These are phyloP conservation scores for Mycosphaerella sp. DNA, from an alignment of 2,329 filamentous ascomycete genomes.

Conservation along the genomic window DNA sequence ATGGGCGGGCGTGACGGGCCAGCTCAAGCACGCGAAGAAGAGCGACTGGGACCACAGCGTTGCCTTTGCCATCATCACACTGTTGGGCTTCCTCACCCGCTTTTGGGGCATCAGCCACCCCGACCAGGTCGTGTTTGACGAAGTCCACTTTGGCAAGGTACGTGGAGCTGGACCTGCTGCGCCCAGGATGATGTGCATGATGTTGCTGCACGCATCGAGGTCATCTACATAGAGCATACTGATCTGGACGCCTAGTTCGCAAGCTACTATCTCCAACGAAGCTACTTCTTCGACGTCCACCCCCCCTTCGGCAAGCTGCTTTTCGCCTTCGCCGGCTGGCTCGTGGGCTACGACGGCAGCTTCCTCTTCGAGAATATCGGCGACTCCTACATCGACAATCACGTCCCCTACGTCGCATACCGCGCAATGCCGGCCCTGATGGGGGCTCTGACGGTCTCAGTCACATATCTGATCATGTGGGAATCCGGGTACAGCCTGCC, in stretches of 20 bases:
- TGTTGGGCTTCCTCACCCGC: slow-evolving; percentile 79
- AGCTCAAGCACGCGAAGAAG: slow-evolving; percentile 25
- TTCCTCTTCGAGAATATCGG: slow-evolving; percentile 99
- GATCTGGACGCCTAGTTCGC: slow-evolving; percentile 38
- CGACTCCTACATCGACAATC: slow-evolving; percentile 94
- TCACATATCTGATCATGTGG: slow-evolving; percentile 98
- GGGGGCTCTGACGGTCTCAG: slow-evolving; percentile 87
- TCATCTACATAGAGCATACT: background rate
- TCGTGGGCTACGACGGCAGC: slow-evolving; percentile 92
- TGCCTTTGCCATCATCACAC: slow-evolving; percentile 68
- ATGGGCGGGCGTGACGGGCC: slow-evolving; percentile 36
- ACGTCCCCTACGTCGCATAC: slow-evolving; percentile 95
- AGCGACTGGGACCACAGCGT: slow-evolving; percentile 76
- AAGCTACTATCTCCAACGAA: slow-evolving; percentile 82
- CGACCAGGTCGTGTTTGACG: slow-evolving; percentile 95
- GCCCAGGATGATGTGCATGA: background rate
- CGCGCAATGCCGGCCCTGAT: slow-evolving; percentile 87
- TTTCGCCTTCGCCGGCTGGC: slow-evolving; percentile 94
- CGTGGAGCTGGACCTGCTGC: slow-evolving; percentile 21
- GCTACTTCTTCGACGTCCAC: slow-evolving; percentile 99
- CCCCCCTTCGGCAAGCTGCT: slow-evolving; percentile 97
- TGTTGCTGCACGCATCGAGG: too few relatives aligned
- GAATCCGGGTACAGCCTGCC: slow-evolving; percentile 96
- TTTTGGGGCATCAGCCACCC: slow-evolving; percentile 97
- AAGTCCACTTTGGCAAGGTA: slow-evolving; percentile 99